Evolutionary conservation across 2,329 filamentous ascomycete genomes (phyloP).

Genomic region (Cladosporium sp.): DNA sequence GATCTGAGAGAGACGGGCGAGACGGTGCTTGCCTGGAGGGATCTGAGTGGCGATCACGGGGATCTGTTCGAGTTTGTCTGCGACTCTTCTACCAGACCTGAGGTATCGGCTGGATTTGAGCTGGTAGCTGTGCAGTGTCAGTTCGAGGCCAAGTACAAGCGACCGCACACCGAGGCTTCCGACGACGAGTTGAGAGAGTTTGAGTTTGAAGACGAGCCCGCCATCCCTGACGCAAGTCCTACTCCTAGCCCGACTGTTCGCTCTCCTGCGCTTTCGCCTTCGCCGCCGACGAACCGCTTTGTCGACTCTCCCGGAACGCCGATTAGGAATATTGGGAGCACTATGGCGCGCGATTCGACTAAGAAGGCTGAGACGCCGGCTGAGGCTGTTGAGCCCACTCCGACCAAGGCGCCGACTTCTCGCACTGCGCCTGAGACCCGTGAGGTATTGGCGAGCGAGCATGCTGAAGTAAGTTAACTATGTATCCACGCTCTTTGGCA

Average conservation of each 20-base stretch:
- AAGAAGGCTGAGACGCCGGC: constrained; percentile 32
- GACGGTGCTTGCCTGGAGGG: constrained; percentile 89
- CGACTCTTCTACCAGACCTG: constrained; percentile 68
- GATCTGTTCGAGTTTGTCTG: constrained; percentile 99
- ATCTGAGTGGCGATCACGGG: constrained; percentile 87
- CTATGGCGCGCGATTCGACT: constrained; percentile 33
- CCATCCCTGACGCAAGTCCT: constrained; percentile 62
- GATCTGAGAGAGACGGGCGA: constrained; percentile 78
- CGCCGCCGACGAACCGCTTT: not conserved
- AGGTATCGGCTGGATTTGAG: constrained; percentile 78
- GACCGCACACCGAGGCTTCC: constrained; percentile 75
- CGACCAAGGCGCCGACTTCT: constrained; percentile 62
- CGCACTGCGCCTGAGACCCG: constrained; percentile 64
- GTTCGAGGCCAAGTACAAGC: constrained; percentile 93
- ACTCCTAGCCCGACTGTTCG: constrained; percentile 49
- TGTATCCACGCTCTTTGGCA: not conserved
- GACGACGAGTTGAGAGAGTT: constrained; percentile 81
- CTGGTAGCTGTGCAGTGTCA: constrained; percentile 86
- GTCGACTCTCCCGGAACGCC: constrained; percentile 18
- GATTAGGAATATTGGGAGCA: constrained; percentile 22
- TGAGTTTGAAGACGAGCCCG: constrained; percentile 66
- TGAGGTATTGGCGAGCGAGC: constrained; percentile 73
- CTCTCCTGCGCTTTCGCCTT: constrained; percentile 34
- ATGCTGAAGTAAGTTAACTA: constrained; percentile 57
- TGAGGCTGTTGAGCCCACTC: constrained; percentile 42